phyloP scores from a whole-genome alignment of 352 stramenopile species.

The Globisporangium paroecandrum region DNA sequence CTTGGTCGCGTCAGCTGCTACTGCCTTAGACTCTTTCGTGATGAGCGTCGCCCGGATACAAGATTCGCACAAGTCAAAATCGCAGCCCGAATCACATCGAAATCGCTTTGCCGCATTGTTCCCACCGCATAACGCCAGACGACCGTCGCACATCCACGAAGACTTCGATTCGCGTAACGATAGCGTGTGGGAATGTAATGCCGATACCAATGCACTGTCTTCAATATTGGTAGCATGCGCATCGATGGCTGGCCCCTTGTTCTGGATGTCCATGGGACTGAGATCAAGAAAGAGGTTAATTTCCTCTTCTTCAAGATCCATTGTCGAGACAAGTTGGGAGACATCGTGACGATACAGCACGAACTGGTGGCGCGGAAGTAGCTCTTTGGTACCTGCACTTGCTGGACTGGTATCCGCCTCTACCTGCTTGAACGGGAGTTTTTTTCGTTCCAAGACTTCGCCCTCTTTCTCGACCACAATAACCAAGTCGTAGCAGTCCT shows the following conservation, averaged over 20 bases:
- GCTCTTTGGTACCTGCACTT: conserved; percentile 16
- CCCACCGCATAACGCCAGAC: conserved; percentile 46
- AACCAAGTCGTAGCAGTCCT: conserved; percentile 74
- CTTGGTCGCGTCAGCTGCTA: conserved; percentile 3
- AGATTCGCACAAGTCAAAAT: conserved; percentile 73
- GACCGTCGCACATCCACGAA: conserved; percentile 76
- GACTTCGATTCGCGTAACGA: conserved; percentile 44
- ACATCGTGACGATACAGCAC: conserved; percentile 61
- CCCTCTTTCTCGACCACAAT: conserved; percentile 61
- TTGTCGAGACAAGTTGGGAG: conserved; percentile 36
- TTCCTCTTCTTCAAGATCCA: conserved; percentile 47
- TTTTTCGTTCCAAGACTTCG: conserved; percentile 42
- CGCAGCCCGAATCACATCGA: conserved; percentile 59
- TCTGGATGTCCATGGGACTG: conserved; percentile 18
- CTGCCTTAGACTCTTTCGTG: conserved; percentile 17
- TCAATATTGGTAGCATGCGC: conserved; percentile 15
- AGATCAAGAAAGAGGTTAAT: conserved; percentile 59
- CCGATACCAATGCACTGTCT: conserved; percentile 28
- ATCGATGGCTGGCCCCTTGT: background rate
- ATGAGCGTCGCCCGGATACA: conserved; percentile 47
- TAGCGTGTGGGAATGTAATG: conserved; percentile 56
- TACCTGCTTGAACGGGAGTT: conserved; percentile 33
- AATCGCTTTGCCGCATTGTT: conserved; percentile 55
- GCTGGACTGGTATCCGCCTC: conserved; percentile 17
- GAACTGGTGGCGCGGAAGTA: conserved; percentile 51